Evolutionary conservation across 371 early-diverging fungal species (phyloP), one percentile per base, ranked within the genome.

Genomic region (Umbelopsis sp.): DNA sequence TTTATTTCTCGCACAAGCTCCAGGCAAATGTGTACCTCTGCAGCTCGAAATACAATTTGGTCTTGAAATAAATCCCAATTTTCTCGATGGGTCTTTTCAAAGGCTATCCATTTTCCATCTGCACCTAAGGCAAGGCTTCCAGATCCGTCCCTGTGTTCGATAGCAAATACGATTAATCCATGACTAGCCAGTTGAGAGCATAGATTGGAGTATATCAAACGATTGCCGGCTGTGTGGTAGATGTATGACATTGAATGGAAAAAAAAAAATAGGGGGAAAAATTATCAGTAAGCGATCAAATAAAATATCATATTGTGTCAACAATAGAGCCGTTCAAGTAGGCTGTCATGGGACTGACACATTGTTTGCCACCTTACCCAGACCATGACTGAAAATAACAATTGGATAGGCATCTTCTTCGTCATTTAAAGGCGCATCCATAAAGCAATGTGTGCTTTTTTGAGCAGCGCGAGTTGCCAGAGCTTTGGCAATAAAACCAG

Each of bases 111-210:
- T 65, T 67, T 50, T 24, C 66, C 69, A 22, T 70, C 69, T 8
- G 57, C 48, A 12, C 62, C 57, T 25, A 62, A 52, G 3, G 77
- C 72, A 18, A 72, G 46, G 25, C 79, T 75, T 0, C 76, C 89
- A 11, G 80, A 75, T 3, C 81, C 76, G 65, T 87, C 87, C 10
- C 84, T 77, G 66, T 87, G 87, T 67, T 87, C 89, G 46, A 87
- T 72, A 9, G 87, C 80, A 8, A 76, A 73, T 1, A 86, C 87
- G 2, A 89, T 72, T 44, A 86, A 80, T 0, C 87, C 86, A 22
- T 79, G 68, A 14, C 80, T 76, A 5, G 88, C 86, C 57, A 88
- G 62, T 41, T 80, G 78, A 14, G 83, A 79, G 66, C 83, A 84
- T 32, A 86, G 66, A 18, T 69, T 67, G 0, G 78, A 76, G 67